Conservation (phyloP, 148 eudicot genomes). For the Rhododendron mucronatum region DNA sequence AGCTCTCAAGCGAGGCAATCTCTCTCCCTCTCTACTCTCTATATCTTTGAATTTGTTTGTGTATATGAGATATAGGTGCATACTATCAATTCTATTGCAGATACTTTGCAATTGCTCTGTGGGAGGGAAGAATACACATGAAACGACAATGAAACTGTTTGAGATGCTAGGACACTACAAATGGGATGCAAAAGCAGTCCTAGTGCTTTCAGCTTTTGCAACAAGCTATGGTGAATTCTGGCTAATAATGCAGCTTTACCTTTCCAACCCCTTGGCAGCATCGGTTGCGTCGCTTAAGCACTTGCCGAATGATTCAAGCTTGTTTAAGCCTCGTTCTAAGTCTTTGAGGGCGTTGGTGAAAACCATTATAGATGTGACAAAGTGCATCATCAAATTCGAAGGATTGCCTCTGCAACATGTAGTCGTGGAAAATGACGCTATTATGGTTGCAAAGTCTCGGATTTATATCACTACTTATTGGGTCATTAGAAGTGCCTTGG, state of each 20-base stretch:
- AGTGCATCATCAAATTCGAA: conserved; percentile 36
- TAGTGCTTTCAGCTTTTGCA: conserved; percentile 53
- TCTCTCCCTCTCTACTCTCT: neutral
- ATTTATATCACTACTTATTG: conserved; percentile 57
- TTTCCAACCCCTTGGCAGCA: conserved; percentile 44
- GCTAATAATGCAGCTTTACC: conserved; percentile 41
- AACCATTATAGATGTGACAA: conserved; percentile 35
- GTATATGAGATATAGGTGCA: neutral
- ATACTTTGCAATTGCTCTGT: conserved; percentile 30
- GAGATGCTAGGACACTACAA: conserved; percentile 38
- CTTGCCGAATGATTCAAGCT: conserved; percentile 21
- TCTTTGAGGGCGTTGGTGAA: conserved; percentile 31
- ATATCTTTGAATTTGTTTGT: neutral
- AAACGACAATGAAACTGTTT: conserved; percentile 37
- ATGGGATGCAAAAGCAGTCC: conserved; percentile 68
- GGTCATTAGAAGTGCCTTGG: conserved; percentile 51
- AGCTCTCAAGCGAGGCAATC: conserved; percentile 48
- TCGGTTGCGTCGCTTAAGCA: conserved; percentile 42
- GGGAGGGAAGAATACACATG: conserved; percentile 32
- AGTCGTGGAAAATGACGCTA: conserved; percentile 27
- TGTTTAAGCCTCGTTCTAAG: conserved; percentile 30
- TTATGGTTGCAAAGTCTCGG: conserved; percentile 25
- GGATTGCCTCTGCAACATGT: conserved; percentile 31
- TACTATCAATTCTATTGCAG: conserved; percentile 27
- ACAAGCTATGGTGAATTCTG: conserved; percentile 47